Base-by-base conservation (phyloP, 2,329 filamentous ascomycete genomes). In the Aspergillus sp. region DNA sequence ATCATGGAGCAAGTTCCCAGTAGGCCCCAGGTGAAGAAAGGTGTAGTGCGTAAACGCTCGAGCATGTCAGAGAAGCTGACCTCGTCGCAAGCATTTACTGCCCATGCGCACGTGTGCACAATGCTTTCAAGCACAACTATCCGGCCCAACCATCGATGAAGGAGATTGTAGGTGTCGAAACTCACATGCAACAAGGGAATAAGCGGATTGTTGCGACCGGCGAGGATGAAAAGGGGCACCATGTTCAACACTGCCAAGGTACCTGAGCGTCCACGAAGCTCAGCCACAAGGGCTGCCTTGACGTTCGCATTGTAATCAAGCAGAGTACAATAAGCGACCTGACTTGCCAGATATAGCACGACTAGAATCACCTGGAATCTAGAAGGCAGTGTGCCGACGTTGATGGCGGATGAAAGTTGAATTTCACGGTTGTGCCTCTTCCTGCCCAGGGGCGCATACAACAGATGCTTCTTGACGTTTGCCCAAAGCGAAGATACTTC, bases 121-220 rank as follows among this genome's bases (percentile, higher is more conserved):
- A 92, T 69, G 15, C 85, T 79, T 74, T 95, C 89, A 3, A 89
- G 56, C n/a, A 91, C 85, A 25, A 91, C 85, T 47, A 93, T 86
- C 25, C 91, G 85, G 28, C 91, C 91, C 63, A 91, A 85, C 91
- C 91, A 96, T 65, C 91, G 86, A 75, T 96, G 91, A 54, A 95
- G 80, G 8, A 95, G 87, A 74, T 98, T 98, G 83, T 96, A 98
- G 0, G 93, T 96, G 76, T 98, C 95, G 79, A 97, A 99, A 75
- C 91, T 94, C 74, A 98, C 89, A 69, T 89, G 87, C 59, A 98
- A 84, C 36, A 96, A 76, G 3, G 82, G 76, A 71, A 98, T 97
- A 52, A 97, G 82, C 8, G 92, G 91, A 79, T 98, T 99, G 81
- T 98, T 98, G 73, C 95, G 90, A 38, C 92, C 88, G 12, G 93